phyloP scores from a whole-genome alignment of 495 filamentous ascomycete genomes.

The Trypethelium eluteriae region DNA sequence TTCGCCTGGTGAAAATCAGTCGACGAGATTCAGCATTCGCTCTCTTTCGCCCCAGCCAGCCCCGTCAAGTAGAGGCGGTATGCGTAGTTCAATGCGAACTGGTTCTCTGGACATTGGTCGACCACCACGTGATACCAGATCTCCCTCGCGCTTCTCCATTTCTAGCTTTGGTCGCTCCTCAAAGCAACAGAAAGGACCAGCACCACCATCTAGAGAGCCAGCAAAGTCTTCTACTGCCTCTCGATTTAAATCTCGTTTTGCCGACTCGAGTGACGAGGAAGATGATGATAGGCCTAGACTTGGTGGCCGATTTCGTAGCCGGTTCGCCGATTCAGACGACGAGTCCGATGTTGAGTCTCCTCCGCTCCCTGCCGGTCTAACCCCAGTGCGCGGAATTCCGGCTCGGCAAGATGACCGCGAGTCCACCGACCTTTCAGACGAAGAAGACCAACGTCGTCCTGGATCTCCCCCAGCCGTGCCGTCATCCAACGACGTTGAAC shows the following conservation, averaged over 20 bases:
- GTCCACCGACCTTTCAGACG: slow-evolving; percentile 63
- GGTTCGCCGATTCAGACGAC: slow-evolving; percentile 78
- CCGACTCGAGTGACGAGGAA: slow-evolving; percentile 69
- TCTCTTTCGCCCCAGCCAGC: slow-evolving; percentile 35
- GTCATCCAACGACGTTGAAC: slow-evolving; percentile 10
- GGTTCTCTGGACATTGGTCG: slow-evolving; percentile 28
- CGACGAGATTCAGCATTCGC: slow-evolving; percentile 39
- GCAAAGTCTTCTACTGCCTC: slow-evolving; percentile 19
- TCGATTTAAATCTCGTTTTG: slow-evolving; percentile 49
- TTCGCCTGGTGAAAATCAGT: slow-evolving; percentile 32
- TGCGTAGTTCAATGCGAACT: slow-evolving; percentile 12
- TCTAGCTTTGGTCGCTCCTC: slow-evolving; percentile 40
- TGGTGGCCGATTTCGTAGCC: slow-evolving; percentile 51
- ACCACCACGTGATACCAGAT: slow-evolving; percentile 28
- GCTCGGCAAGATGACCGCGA: slow-evolving; percentile 50
- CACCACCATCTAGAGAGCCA: slow-evolving; percentile 6
- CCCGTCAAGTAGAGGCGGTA: background rate
- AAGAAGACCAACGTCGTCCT: slow-evolving; percentile 30
- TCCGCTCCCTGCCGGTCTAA: slow-evolving; percentile 33
- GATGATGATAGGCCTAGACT: slow-evolving; percentile 42
- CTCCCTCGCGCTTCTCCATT: slow-evolving; percentile 16
- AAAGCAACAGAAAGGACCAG: slow-evolving; percentile 35
- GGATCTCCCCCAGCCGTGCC: background rate
- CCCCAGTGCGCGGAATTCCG: slow-evolving; percentile 60
- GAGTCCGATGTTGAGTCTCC: slow-evolving; percentile 45